Percentiles rank a stretch among this genome's conserved stretches.
Conservation (phyloP, 1,284 basidiomycete genomes). For the Cutaneotrichosporon sp. region DNA sequence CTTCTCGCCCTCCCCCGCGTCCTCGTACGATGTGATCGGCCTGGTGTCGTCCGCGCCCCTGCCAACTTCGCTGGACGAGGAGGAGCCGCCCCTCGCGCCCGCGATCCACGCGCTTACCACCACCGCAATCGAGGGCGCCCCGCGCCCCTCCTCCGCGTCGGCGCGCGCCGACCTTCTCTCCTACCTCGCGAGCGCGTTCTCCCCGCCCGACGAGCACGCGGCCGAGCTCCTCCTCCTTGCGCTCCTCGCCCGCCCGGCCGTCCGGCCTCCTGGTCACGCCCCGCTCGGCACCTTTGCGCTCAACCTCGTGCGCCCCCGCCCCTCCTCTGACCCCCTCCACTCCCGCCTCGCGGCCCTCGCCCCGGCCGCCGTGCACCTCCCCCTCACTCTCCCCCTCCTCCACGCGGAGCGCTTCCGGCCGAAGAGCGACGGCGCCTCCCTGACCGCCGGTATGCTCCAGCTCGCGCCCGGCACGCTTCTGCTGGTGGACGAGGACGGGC, state of each 20-base stretch:
- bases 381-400: slow-evolving; percentile 42
- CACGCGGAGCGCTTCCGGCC: slow-evolving; percentile 43
- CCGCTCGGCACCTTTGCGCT: slow-evolving; percentile 48
- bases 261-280: slow-evolving; percentile 30
- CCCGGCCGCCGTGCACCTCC: slow-evolving; percentile 35
- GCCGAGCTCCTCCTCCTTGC: slow-evolving; percentile 46
- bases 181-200: slow-evolving; percentile 40
- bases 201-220: slow-evolving; percentile 37
- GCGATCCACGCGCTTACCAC: slow-evolving; percentile 45
- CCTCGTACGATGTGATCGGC: slow-evolving; percentile 43
- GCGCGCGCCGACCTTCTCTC: slow-evolving; percentile 33
- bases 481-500: slow-evolving; percentile 30
- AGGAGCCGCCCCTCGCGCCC: slow-evolving; percentile 35
- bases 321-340: slow-evolving; percentile 17
- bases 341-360: slow-evolving; percentile 24
- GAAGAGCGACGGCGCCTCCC: slow-evolving; percentile 33
- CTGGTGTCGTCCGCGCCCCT: slow-evolving; percentile 42
- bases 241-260: slow-evolving; percentile 41
- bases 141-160: neutral
- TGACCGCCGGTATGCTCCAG: slow-evolving; percentile 49
- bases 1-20: slow-evolving; percentile 43
- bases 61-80: slow-evolving; percentile 38
- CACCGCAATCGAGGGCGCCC: neutral
- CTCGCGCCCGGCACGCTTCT: slow-evolving; percentile 33
- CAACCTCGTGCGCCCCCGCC: slow-evolving; percentile 35